These are phyloP conservation scores for Capsella bursapastoris DNA, from an alignment of 345 rosid species.

Conservation along the genomic window DNA sequence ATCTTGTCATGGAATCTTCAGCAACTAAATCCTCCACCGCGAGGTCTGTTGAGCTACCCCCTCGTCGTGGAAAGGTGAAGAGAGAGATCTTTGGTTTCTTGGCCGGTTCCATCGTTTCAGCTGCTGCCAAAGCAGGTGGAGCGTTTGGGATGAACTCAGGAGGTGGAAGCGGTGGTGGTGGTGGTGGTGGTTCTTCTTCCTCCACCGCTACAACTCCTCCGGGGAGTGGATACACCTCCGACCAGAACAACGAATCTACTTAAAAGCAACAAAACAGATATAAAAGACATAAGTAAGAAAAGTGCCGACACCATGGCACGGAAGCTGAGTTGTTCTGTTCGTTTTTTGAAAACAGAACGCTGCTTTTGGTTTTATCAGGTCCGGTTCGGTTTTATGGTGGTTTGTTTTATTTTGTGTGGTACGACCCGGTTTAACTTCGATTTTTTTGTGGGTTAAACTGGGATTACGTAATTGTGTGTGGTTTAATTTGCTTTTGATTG, in stretches of 20 bases:
- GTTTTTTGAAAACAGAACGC: constrained; percentile 43
- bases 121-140: constrained; percentile 32
- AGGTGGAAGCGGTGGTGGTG: not conserved
- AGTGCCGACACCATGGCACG: constrained; percentile 30
- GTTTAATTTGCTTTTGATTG: constrained; percentile 20
- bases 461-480: constrained; percentile 24
- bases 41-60: constrained; percentile 29
- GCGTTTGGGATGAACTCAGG: constrained; percentile 15
- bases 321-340: constrained; percentile 39
- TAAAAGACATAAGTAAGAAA: constrained; percentile 11
- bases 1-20: constrained; percentile 29
- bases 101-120: constrained; percentile 34
- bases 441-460: constrained; percentile 36
- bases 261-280: constrained; percentile 4
- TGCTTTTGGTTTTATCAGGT: constrained; percentile 14
- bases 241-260: constrained; percentile 28
- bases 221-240: constrained; percentile 38
- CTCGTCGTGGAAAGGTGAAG: constrained; percentile 44
- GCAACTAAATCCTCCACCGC: constrained; percentile 22
- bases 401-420: constrained; percentile 11
- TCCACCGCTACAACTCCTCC: constrained; percentile 35
- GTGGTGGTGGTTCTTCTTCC: constrained; percentile 36
- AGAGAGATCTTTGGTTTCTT: constrained; percentile 42
- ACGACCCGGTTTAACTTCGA: constrained; percentile 31
- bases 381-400: constrained; percentile 35